Percentiles rank a stretch among this genome's conserved stretches.
phyloP scores from a whole-genome alignment of 1,284 basidiomycete genomes.

The Sporisorium exsertum region DNA sequence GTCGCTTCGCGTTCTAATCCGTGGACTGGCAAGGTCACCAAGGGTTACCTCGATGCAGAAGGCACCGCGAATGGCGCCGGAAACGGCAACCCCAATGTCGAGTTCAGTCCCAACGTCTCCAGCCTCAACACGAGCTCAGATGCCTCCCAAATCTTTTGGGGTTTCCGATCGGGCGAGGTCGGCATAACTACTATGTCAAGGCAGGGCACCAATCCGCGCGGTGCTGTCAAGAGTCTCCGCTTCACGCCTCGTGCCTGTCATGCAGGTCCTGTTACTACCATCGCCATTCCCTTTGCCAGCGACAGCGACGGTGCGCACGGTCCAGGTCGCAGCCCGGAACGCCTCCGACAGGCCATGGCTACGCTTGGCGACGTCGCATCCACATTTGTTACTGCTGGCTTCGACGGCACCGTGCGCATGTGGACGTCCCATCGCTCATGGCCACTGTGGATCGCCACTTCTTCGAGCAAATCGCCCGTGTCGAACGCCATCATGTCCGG shows the following conservation, averaged over 20 bases:
- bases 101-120: constrained; percentile 79
- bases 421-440: constrained; percentile 55
- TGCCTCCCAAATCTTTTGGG: constrained; percentile 81
- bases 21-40: constrained; percentile 76
- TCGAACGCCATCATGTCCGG: constrained; percentile 25
- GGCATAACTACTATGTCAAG: constrained; percentile 73
- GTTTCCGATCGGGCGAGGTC: constrained; percentile 79
- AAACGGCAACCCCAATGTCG: constrained; percentile 81
- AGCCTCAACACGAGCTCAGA: constrained; percentile 74
- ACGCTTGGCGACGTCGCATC: constrained; percentile 55
- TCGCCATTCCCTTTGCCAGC: constrained; percentile 57
- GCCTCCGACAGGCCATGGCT: constrained; percentile 55
- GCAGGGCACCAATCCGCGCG: constrained; percentile 63
- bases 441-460: constrained; percentile 57
- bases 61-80: constrained; percentile 76
- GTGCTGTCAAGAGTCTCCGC: constrained; percentile 48
- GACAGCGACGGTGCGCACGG: constrained; percentile 60
- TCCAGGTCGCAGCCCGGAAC: constrained; percentile 55
- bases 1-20: constrained; percentile 81
- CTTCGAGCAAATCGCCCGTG: constrained; percentile 20
- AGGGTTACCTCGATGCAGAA: constrained; percentile 79
- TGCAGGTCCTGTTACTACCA: constrained; percentile 50
- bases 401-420: constrained; percentile 63
- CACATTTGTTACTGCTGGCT: constrained; percentile 62
- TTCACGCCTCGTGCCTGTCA: constrained; percentile 56